A percentile compares a stretch with the other conserved stretches of the same genome.
These are phyloP conservation scores for Hypoxylon sp. DNA, from an alignment of 2,329 filamentous ascomycete species.

Conservation along the genomic window DNA sequence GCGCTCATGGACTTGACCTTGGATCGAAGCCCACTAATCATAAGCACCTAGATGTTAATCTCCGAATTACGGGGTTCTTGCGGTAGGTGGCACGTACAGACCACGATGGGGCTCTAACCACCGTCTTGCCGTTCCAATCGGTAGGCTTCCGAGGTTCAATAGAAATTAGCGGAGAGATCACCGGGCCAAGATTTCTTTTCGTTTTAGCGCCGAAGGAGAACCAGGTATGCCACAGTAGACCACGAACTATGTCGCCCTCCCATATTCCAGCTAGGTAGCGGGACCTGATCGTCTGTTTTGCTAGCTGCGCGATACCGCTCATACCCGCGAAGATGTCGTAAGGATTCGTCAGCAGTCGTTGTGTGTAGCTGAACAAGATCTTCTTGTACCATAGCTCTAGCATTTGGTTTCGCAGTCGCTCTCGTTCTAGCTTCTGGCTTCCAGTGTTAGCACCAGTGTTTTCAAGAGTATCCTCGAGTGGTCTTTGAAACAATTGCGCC, in stretches of 20 bases:
- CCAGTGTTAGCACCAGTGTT: background rate
- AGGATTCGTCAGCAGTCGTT: slow-evolving; percentile 36
- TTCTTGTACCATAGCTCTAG: slow-evolving; percentile 43
- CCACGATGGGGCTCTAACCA: slow-evolving; percentile 43
- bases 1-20: slow-evolving; percentile 29
- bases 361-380: slow-evolving; percentile 34
- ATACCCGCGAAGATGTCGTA: slow-evolving; percentile 46
- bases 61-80: background rate
- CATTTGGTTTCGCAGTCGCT: slow-evolving; percentile 13
- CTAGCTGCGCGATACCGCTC: slow-evolving; percentile 43
- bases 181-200: background rate
- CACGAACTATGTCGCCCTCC: slow-evolving; percentile 47
- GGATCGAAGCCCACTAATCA: slow-evolving; percentile 42
- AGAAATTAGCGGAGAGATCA: background rate
- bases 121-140: slow-evolving; percentile 15
- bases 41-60: background rate
- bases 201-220: slow-evolving; percentile 2
- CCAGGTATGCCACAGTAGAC: slow-evolving; percentile 43
- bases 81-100: slow-evolving; percentile 32
- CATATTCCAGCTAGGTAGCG: slow-evolving; percentile 48
- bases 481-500: slow-evolving; percentile 14
- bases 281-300: slow-evolving; percentile 36
- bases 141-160: slow-evolving; percentile 23
- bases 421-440: background rate
- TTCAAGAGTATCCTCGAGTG: background rate